These are phyloP conservation scores for Fremontodendron californicum DNA, from an alignment of 345 rosid genomes.

Conservation along the genomic window DNA sequence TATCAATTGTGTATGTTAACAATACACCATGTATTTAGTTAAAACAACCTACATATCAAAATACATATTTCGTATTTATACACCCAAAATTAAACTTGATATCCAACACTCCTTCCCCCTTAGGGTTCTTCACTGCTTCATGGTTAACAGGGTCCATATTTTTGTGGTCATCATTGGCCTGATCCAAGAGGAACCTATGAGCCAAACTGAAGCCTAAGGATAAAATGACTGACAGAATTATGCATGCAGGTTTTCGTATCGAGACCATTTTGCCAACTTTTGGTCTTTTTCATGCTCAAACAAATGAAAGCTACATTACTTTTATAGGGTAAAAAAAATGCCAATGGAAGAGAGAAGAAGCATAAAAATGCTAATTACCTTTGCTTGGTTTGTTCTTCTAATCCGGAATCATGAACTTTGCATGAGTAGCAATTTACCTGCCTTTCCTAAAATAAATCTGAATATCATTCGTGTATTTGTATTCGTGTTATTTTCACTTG, in stretches of 20 bases:
- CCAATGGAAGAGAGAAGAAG: not conserved
- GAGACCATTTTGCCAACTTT: constrained; percentile 30
- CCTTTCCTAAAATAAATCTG: too few relatives aligned
- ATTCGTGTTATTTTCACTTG: too few relatives aligned
- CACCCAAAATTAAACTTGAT: too few relatives aligned
- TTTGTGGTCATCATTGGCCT: constrained; percentile 2
- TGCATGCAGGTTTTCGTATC: constrained; percentile 25
- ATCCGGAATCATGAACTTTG: not conserved
- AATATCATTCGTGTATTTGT: too few relatives aligned
- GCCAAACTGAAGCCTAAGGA: constrained; percentile 38
- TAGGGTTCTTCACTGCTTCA: not conserved
- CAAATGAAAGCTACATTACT: not conserved
- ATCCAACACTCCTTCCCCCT: not conserved
- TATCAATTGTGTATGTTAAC: too few relatives aligned
- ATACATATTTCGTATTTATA: too few relatives aligned
- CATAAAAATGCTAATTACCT: not conserved
- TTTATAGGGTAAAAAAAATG: constrained; percentile 23
- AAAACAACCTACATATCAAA: too few relatives aligned
- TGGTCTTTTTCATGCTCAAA: not conserved
- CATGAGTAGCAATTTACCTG: not conserved
- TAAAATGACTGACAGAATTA: constrained; percentile 32
- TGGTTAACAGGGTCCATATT: constrained; percentile 5
- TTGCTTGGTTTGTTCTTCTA: not conserved
- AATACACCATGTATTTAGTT: too few relatives aligned
- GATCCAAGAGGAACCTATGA: constrained; percentile 36